phyloP scores from a whole-genome alignment of 768 basidiomycete genomes.

The Mycena albidolilacea region DNA sequence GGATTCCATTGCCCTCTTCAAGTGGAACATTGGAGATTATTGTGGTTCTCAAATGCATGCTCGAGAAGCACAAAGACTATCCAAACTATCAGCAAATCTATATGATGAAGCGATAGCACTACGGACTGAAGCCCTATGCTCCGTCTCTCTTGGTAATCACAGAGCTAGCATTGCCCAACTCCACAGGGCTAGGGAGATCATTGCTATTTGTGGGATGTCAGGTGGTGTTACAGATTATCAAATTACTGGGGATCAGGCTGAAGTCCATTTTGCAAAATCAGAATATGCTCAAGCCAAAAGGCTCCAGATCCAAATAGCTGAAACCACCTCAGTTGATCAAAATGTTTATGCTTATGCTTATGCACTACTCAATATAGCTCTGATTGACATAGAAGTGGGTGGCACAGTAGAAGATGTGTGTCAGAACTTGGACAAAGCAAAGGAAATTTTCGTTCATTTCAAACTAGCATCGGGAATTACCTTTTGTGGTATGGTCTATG shows the following conservation, averaged over 20 bases:
- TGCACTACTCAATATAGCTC: conserved; percentile 1
- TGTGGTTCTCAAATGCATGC: too few species aligned
- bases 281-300: not conserved
- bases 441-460: not conserved
- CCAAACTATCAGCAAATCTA: not conserved
- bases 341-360: not conserved
- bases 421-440: not conserved
- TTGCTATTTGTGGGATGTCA: not conserved
- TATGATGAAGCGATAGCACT: not conserved
- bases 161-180: too few species aligned
- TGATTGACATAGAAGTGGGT: not conserved
- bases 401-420: not conserved
- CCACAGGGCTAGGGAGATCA: not conserved
- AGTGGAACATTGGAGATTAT: not conserved
- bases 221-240: not conserved
- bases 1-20: rapidly evolving
- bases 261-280: not conserved
- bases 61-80: not conserved
- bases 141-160: not conserved
- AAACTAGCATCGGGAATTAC: too few species aligned
- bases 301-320: too few species aligned
- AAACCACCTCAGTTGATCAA: not conserved
- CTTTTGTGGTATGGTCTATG: not conserved
- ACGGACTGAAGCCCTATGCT: not conserved
- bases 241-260: not conserved